These are phyloP conservation scores for Huntiella moniliformis DNA, from an alignment of 2,329 filamentous ascomycete genomes.

Conservation along the genomic window DNA sequence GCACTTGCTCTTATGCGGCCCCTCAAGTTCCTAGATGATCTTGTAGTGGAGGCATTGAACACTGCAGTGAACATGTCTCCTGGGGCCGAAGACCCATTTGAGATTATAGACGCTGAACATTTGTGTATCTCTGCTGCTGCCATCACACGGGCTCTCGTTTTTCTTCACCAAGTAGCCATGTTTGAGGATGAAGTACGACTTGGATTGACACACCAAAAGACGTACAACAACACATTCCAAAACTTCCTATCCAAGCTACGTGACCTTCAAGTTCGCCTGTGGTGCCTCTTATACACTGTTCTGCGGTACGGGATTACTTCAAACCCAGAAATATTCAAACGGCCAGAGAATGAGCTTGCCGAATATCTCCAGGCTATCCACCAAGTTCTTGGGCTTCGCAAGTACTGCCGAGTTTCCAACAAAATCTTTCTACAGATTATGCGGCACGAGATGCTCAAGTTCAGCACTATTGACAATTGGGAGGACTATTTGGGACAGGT, in stretches of 20 bases:
- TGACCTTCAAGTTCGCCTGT: constrained; percentile 72
- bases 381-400: constrained; percentile 63
- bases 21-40: constrained; percentile 60
- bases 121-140: constrained; percentile 54
- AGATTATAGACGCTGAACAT: constrained; percentile 68
- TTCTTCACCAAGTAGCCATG: constrained; percentile 63
- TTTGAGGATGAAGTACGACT: constrained; percentile 75
- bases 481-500: constrained; percentile 77
- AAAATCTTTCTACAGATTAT: constrained; percentile 80
- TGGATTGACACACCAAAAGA: constrained; percentile 45
- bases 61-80: constrained; percentile 43
- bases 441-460: constrained; percentile 63
- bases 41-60: constrained; percentile 52
- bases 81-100: constrained; percentile 30
- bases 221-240: constrained; percentile 36
- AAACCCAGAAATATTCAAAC: constrained; percentile 43
- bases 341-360: constrained; percentile 52
- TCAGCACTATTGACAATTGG: constrained; percentile 60
- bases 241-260: constrained; percentile 47
- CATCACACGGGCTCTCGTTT: constrained; percentile 49
- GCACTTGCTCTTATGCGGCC: constrained; percentile 53
- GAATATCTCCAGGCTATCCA: constrained; percentile 69
- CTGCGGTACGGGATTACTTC: constrained; percentile 44
- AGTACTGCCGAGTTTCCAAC: constrained; percentile 67
- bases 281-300: constrained; percentile 72